Percentiles rank a stretch among this genome's conserved stretches.
These are phyloP conservation scores for Phytophthora pisi DNA, from an alignment of 352 stramenopile genomes.

Conservation along the genomic window DNA sequence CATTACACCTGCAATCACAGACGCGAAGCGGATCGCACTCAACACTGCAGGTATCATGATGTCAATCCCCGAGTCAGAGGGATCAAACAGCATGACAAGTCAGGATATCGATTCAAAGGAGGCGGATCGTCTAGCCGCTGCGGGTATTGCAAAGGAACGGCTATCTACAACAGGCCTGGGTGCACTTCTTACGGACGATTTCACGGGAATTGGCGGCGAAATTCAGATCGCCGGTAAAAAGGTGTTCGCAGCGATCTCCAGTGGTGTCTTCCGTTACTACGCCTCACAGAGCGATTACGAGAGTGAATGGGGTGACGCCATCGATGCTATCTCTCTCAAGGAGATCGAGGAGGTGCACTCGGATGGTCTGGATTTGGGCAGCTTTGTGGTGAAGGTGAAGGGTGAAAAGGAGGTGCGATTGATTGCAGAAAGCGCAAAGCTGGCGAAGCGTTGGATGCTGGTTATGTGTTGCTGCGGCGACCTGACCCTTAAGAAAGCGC, in stretches of 20 bases:
- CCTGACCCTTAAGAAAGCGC: constrained; percentile 72
- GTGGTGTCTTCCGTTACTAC: constrained; percentile 89
- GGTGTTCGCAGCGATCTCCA: constrained; percentile 82
- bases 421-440: constrained; percentile 66
- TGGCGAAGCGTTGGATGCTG: constrained; percentile 87
- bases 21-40: constrained; percentile 48
- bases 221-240: constrained; percentile 65
- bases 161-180: constrained; percentile 33
- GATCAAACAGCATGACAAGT: constrained; percentile 36
- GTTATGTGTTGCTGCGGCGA: constrained; percentile 89
- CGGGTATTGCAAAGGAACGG: constrained; percentile 38
- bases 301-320: constrained; percentile 84
- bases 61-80: constrained; percentile 51
- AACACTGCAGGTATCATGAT: constrained; percentile 57
- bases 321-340: constrained; percentile 82
- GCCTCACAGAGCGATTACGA: constrained; percentile 82
- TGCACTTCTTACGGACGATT: constrained; percentile 43
- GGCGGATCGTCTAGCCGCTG: constrained; percentile 31
- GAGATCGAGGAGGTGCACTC: constrained; percentile 83
- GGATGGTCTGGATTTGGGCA: constrained; percentile 67
- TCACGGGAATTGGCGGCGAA: constrained; percentile 65
- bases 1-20: constrained; percentile 30
- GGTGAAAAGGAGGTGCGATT: constrained; percentile 77
- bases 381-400: constrained; percentile 79
- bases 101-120: constrained; percentile 34